Base-by-base conservation (phyloP, 2,329 filamentous ascomycete genomes). In the Diplodia intermedia region DNA sequence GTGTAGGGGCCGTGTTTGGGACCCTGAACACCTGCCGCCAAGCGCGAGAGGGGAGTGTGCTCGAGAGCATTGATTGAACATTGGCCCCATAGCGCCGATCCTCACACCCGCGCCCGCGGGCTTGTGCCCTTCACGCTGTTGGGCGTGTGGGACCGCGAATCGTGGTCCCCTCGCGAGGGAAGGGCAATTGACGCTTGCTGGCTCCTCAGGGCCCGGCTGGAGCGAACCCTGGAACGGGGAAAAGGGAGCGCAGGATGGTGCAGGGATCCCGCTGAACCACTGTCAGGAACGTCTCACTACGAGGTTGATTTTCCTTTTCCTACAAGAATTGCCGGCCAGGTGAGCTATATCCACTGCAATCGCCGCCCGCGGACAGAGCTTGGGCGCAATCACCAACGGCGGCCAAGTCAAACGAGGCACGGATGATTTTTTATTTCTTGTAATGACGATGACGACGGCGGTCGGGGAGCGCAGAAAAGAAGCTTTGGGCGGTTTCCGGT, bases 1-100 rank as follows among this genome's bases (percentile, higher is more conserved):
- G 40, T 26, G 60, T 38, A 52, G 43, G 60, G 60, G 60, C 60
- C 60, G 20, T 53, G 60, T 63, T 52, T 23, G 47, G 47, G 47
- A 63, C 60, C 60, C 60, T 63, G 47, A 38, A 31, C 43, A 47
- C 43, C 18, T 47, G 43, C 43, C 43, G 43, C 43, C 43, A 47
- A 47, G 43, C 4, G 38, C 4, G 14, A 18, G 38, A 43, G 38
- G 38, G 43, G 43, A 47, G 43, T 20, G 43, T 47, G 43, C 43
- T 47, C 43, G 43, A 47, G 33, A 26, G 23, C n/a, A 20, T 18
- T 40, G 31, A 26, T 20, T 12, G 26, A 53, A 53, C 43, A 47
- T 47, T 47, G 43, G 43, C 43, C 43, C 20, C 43, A 47, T 47
- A 47, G 43, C 26, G 60, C 47, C 47, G 60, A 63, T 63, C 60